Evolutionary conservation across 257 asterid species (phyloP).

Genomic region (Penstemon davidsonii): DNA sequence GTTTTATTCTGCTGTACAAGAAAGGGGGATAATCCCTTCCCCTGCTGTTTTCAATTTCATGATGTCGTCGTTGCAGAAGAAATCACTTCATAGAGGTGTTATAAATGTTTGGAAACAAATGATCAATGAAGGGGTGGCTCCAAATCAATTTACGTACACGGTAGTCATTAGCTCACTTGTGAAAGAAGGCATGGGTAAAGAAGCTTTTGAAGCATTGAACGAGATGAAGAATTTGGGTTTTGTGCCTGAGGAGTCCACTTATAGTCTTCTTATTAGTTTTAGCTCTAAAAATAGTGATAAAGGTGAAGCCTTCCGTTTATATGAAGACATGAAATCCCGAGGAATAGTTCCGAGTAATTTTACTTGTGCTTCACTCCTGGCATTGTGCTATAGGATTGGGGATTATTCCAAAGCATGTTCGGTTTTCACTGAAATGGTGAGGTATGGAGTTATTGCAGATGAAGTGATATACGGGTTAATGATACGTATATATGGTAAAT

Average conservation of each 20-base stretch:
- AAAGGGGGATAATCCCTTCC: slow-evolving; percentile 64
- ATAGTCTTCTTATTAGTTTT: slow-evolving; percentile 75
- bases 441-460: slow-evolving; percentile 59
- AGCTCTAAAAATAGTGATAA: slow-evolving; percentile 53
- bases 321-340: slow-evolving; percentile 77
- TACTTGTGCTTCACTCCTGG: slow-evolving; percentile 92
- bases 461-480: slow-evolving; percentile 88
- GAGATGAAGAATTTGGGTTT: slow-evolving; percentile 74
- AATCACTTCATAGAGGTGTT: slow-evolving; percentile 62
- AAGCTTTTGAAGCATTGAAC: slow-evolving; percentile 59
- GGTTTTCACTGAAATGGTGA: slow-evolving; percentile 87
- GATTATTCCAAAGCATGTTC: slow-evolving; percentile 85
- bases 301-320: slow-evolving; percentile 59
- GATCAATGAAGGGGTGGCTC: slow-evolving; percentile 59
- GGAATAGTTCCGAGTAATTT: slow-evolving; percentile 79
- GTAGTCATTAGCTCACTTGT: slow-evolving; percentile 76
- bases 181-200: slow-evolving; percentile 60
- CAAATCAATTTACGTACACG: slow-evolving; percentile 75
- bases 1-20: slow-evolving; percentile 80
- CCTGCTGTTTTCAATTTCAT: slow-evolving; percentile 81
- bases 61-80: slow-evolving; percentile 91
- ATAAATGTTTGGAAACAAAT: slow-evolving; percentile 66
- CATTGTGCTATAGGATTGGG: slow-evolving; percentile 65
- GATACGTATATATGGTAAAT: slow-evolving; percentile 92
- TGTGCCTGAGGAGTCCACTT: slow-evolving; percentile 92